Percentiles rank a stretch among this genome's conserved stretches.
Conservation (phyloP, 257 asterid species). For the Lavandula angustifolia region DNA sequence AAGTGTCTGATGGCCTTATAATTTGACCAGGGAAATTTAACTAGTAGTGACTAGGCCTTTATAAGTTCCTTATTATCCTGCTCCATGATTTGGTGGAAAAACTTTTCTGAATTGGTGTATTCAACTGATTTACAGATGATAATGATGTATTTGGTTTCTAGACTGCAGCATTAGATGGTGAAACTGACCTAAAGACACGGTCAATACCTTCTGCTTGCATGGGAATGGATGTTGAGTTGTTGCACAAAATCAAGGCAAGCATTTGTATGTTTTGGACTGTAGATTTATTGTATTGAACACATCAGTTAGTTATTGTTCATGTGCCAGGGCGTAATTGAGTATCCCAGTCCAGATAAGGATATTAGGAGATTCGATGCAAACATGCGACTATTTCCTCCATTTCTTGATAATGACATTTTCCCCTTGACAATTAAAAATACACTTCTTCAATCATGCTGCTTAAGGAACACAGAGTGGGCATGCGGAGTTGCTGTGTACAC, state of each 20-base stretch:
- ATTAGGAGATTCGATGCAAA: constrained; percentile 95
- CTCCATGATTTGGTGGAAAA: not conserved
- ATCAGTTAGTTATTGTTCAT: constrained; percentile 28
- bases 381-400: constrained; percentile 94
- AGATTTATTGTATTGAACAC: constrained; percentile 15
- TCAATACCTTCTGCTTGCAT: constrained; percentile 86
- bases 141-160: constrained; percentile 36
- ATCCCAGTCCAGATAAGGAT: constrained; percentile 92
- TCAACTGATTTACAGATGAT: constrained; percentile 25
- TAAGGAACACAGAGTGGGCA: constrained; percentile 98
- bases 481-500: constrained; percentile 99
- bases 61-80: constrained; percentile 14
- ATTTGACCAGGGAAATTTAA: constrained; percentile 5
- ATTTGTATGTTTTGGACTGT: constrained; percentile 9
- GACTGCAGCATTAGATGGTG: constrained; percentile 99
- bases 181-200: constrained; percentile 97
- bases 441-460: constrained; percentile 91
- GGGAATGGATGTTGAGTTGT: constrained; percentile 90
- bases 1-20: constrained; percentile 4
- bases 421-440: constrained; percentile 91
- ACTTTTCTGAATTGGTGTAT: not conserved
- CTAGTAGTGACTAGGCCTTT: not conserved
- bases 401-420: constrained; percentile 91
- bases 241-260: constrained; percentile 88
- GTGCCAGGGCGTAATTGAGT: constrained; percentile 92